Conservation (phyloP, 805 yeast species). For the Candida sakaeoensis region DNA sequence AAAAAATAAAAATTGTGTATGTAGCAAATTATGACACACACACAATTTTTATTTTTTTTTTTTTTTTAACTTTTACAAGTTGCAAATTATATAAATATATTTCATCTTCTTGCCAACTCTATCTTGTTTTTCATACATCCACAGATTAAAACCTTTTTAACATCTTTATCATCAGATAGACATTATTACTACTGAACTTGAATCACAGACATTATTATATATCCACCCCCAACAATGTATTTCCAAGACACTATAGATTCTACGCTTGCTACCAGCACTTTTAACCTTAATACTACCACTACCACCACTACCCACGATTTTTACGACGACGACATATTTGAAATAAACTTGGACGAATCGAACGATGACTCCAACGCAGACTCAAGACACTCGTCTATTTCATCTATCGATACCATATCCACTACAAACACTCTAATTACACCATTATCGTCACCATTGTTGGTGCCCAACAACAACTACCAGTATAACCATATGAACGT, state of each 20-base stretch:
- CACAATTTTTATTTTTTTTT: no score
- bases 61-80: no score
- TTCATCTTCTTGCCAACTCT: no score
- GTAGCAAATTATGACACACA: no score
- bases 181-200: no score
- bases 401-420: background rate
- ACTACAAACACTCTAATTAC: background rate
- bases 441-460: conserved; percentile 5
- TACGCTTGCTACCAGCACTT: background rate
- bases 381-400: conserved; percentile 6
- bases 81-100: no score
- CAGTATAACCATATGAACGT: conserved; percentile 1
- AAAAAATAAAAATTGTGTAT: no score
- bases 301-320: background rate
- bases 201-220: no score
- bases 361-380: background rate
- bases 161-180: no score
- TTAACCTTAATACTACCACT: background rate
- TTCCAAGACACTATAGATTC: background rate
- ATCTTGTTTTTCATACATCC: no score
- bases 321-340: conserved; percentile 11
- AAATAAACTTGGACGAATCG: conserved; percentile 9
- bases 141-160: no score
- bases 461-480: conserved; percentile 5
- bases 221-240: background rate